Conservation (phyloP, 345 rosid genomes). For the Mercurialis annua region DNA sequence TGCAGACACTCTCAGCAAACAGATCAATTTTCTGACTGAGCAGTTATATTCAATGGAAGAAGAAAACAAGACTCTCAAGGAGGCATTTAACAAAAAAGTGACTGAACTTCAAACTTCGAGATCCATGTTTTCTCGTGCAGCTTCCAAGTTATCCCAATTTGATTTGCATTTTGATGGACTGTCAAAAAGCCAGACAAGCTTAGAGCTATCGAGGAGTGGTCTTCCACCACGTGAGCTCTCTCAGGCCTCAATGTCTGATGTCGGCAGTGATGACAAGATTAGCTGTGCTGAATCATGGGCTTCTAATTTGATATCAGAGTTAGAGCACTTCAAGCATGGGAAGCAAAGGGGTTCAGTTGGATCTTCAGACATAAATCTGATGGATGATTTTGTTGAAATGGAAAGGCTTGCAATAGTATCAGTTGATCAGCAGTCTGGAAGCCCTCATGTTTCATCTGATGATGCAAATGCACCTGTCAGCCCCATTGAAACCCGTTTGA, state of each 20-base stretch:
- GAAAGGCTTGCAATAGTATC: constrained; percentile 70
- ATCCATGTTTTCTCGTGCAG: constrained; percentile 56
- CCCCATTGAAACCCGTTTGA: constrained; percentile 26
- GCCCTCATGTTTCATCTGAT: constrained; percentile 32
- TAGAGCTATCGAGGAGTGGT: constrained; percentile 40
- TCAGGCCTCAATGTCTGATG: constrained; percentile 57
- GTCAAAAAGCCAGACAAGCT: constrained; percentile 35
- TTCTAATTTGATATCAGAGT: constrained; percentile 68
- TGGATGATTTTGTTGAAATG: constrained; percentile 98
- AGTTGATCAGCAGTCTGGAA: constrained; percentile 41
- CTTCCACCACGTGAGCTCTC: constrained; percentile 44
- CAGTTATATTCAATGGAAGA: constrained; percentile 65
- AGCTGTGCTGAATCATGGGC: constrained; percentile 75
- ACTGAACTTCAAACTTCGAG: constrained; percentile 74
- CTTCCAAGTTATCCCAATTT: constrained; percentile 55
- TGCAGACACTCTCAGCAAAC: constrained; percentile 35
- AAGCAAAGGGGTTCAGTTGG: constrained; percentile 50
- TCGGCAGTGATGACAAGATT: constrained; percentile 65
- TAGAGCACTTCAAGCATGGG: constrained; percentile 60
- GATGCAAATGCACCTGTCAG: constrained; percentile 19
- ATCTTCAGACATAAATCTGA: constrained; percentile 69
- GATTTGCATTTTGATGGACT: constrained; percentile 60
- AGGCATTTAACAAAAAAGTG: constrained; percentile 57
- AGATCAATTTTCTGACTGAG: constrained; percentile 50
- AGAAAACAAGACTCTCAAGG: constrained; percentile 74